Evolutionary conservation across 1,284 basidiomycete species (phyloP).

Genomic region (Ganoderma sinense): DNA sequence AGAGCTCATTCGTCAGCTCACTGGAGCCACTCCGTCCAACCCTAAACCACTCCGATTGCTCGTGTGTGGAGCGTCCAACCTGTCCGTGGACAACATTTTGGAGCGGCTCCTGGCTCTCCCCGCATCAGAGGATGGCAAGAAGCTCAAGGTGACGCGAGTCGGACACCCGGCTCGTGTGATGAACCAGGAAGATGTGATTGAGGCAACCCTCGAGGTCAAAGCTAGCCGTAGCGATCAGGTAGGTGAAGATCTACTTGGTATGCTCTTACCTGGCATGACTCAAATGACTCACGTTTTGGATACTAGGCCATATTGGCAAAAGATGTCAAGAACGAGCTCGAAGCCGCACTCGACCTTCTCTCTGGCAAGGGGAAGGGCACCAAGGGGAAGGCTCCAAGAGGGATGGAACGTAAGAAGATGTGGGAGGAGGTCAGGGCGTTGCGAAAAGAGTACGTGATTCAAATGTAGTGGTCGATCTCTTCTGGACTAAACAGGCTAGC

Average conservation of each 20-base stretch:
- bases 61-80: constrained; percentile 91
- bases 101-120: constrained; percentile 80
- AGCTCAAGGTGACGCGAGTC: constrained; percentile 77
- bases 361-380: constrained; percentile 82
- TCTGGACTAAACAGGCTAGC: not conserved
- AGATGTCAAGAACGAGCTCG: constrained; percentile 88
- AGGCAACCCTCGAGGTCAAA: constrained; percentile 89
- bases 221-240: constrained; percentile 82
- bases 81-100: constrained; percentile 92
- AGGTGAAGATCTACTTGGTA: constrained; percentile 7
- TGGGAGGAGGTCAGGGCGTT: constrained; percentile 94
- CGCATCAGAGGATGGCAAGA: constrained; percentile 47
- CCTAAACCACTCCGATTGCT: constrained; percentile 67
- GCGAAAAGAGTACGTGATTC: constrained; percentile 81
- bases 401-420: constrained; percentile 83
- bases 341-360: constrained; percentile 70
- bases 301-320: constrained; percentile 73
- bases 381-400: constrained; percentile 75
- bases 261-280: not conserved
- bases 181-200: constrained; percentile 70
- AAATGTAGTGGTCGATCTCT: not conserved
- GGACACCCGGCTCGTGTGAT: constrained; percentile 96
- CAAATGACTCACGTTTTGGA: not conserved
- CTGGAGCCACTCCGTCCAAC: constrained; percentile 55
- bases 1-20: constrained; percentile 88